Conservation (phyloP, 192 early-diverging fungal genomes). For the Spizellomyces punctatus region DNA sequence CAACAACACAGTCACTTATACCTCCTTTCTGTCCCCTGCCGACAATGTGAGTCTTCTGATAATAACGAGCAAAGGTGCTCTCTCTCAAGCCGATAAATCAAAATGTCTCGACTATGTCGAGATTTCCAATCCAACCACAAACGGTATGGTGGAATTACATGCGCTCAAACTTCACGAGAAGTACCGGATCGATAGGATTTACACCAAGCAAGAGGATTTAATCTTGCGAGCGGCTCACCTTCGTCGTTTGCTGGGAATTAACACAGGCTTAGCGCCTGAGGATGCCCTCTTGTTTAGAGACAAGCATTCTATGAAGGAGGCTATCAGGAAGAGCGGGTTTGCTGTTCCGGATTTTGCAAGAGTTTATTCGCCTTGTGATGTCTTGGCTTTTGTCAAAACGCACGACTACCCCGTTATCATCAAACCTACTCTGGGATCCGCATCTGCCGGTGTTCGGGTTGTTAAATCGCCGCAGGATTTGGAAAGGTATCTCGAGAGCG, state of each 20-base stretch:
- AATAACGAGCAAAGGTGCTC: constrained; percentile 27
- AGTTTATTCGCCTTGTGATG: constrained; percentile 33
- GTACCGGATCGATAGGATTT: constrained; percentile 42
- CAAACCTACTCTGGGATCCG: constrained; percentile 45
- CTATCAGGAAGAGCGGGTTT: constrained; percentile 21
- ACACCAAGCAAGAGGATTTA: constrained; percentile 51
- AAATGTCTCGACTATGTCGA: constrained; percentile 24
- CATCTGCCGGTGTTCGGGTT: constrained; percentile 37
- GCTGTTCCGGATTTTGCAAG: constrained; percentile 37
- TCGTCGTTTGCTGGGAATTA: constrained; percentile 29
- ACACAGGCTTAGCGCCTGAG: constrained; percentile 9
- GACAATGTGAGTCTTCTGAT: constrained; percentile 28
- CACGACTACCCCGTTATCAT: constrained; percentile 38
- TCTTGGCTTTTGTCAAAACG: constrained; percentile 29
- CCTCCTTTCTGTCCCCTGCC: constrained; percentile 15
- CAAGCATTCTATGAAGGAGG: constrained; percentile 43
- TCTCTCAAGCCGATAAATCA: constrained; percentile 24
- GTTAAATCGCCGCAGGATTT: constrained; percentile 24
- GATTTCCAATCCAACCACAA: constrained; percentile 25
- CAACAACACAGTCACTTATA: constrained; percentile 22
- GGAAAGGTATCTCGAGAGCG: constrained; percentile 29
- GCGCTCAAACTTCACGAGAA: constrained; percentile 31
- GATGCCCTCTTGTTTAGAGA: constrained; percentile 38
- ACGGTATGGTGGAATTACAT: constrained; percentile 36
- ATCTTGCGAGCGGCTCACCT: constrained; percentile 42